phyloP scores from a whole-genome alignment of 805 yeast genomes.

The Middelhovenomyces tepae region DNA sequence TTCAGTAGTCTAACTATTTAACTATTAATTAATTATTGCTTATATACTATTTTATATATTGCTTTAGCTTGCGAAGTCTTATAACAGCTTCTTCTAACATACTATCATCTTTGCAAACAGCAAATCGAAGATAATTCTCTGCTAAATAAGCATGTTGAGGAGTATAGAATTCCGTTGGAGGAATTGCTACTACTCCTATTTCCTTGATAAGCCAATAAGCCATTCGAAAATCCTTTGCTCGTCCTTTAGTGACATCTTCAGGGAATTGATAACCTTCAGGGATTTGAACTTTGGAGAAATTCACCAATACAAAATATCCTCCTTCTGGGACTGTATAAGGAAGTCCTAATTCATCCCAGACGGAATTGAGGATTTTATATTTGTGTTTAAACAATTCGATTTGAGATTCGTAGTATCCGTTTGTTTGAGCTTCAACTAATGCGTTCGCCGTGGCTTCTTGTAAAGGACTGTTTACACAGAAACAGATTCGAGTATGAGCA shows the following conservation, averaged over 20 bases:
- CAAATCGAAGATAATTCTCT: slow-evolving; percentile 82
- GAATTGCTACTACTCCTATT: slow-evolving; percentile 91
- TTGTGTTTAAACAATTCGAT: slow-evolving; percentile 61
- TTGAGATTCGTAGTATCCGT: slow-evolving; percentile 61
- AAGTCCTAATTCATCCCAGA: slow-evolving; percentile 77
- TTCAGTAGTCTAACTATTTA: too few species aligned
- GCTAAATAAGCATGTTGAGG: slow-evolving; percentile 64
- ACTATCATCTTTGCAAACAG: slow-evolving; percentile 88
- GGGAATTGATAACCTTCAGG: slow-evolving; percentile 72
- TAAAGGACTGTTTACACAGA: slow-evolving; percentile 80
- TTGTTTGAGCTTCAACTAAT: slow-evolving; percentile 48
- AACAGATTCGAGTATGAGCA: slow-evolving; percentile 93
- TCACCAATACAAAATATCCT: slow-evolving; percentile 85
- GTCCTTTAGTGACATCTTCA: slow-evolving; percentile 44
- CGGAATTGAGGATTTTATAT: slow-evolving; percentile 60
- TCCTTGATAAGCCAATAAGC: slow-evolving; percentile 92
- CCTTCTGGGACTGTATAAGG: slow-evolving; percentile 92
- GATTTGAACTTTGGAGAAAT: slow-evolving; percentile 70
- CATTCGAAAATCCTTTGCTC: slow-evolving; percentile 78
- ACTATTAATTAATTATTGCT: not conserved
- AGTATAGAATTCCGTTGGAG: slow-evolving; percentile 90
- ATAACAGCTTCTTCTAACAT: slow-evolving; percentile 73
- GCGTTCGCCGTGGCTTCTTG: slow-evolving; percentile 90
- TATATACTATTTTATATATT: slow-evolving; percentile 37
- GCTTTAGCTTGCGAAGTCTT: slow-evolving; percentile 55